phyloP scores from a whole-genome alignment of 1,284 basidiomycete genomes.

The Tylopilus sp. region DNA sequence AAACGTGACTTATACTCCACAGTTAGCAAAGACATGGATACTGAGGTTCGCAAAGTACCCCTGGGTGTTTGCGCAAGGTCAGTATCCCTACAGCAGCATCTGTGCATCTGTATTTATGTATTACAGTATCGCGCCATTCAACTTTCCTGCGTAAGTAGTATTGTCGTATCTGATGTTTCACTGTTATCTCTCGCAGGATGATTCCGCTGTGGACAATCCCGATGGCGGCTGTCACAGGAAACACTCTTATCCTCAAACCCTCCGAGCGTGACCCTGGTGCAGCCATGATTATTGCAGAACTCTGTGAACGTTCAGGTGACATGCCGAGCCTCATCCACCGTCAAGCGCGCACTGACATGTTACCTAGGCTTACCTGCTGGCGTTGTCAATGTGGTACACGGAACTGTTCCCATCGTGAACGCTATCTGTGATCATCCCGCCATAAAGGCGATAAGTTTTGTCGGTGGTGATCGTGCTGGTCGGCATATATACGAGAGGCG shows the following conservation, averaged over 20 bases:
- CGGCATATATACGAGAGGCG: slow-evolving; percentile 91
- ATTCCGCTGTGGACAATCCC: slow-evolving; percentile 97
- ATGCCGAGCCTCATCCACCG: slow-evolving; percentile 21
- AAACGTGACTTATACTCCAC: slow-evolving; percentile 7
- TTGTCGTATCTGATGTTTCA: neutral
- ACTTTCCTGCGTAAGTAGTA: slow-evolving; percentile 78
- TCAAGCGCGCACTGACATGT: slow-evolving; percentile 14
- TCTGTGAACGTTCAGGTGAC: slow-evolving; percentile 80
- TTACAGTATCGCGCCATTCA: slow-evolving; percentile 83
- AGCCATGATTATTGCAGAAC: slow-evolving; percentile 95
- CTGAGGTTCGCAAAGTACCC: slow-evolving; percentile 77
- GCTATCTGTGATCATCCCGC: slow-evolving; percentile 89
- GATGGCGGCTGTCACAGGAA: slow-evolving; percentile 86
- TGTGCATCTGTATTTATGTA: slow-evolving; percentile 5
- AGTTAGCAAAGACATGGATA: slow-evolving; percentile 98
- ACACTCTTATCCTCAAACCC: slow-evolving; percentile 93
- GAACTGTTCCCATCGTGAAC: slow-evolving; percentile 87
- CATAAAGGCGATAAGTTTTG: slow-evolving; percentile 95
- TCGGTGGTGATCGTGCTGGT: slow-evolving; percentile 94
- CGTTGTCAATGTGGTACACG: slow-evolving; percentile 89
- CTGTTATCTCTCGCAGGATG: slow-evolving; percentile 60
- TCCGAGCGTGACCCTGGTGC: slow-evolving; percentile 97
- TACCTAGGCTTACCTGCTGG: slow-evolving; percentile 69
- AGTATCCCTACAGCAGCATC: slow-evolving; percentile 1
- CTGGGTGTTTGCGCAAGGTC: slow-evolving; percentile 78